Evolutionary conservation across 176 grass and related monocot genomes (phyloP), one percentile per base, ranked within the genome.

Genomic region (Triticum monococcum): DNA sequence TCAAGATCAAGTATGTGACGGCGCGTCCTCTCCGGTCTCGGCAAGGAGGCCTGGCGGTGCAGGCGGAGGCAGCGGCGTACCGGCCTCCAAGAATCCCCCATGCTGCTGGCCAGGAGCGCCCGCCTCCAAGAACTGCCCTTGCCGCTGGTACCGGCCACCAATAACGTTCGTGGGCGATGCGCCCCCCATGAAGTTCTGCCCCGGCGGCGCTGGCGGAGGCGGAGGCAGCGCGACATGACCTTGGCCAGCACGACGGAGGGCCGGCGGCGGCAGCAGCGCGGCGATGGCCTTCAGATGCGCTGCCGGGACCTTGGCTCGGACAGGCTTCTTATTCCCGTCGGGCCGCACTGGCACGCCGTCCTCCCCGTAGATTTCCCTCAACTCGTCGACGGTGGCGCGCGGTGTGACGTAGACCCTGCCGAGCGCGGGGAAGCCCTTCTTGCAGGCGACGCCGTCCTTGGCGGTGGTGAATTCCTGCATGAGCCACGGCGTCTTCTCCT

Each of bases 351-450:
- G 8, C 33, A 68, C 45, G 12, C 33, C 25, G 1, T 56, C 69
- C 60, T 77, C 37, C 36, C 85, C 67, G 3, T 80, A 80, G 26
- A 72, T 81, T 3, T 5, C 32, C 31, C 20, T 46, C 40, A 13
- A 35, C 64, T 88, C 40, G 1, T 65, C 7, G 0, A 10, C 2
- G 30, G 16, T 5, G 26, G 78, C 69, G 54, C 66, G 74, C 65
- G 81, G 75, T 30, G 87, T n/a, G 66, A 89, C n/a, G 67, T 84
- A 84, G 38, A 89, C 11, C 40, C 25, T 84, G 56, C 59, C 31
- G 3, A 89, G 33, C 57, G 72, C 81, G 3, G 20, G 25, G 31
- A 54, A 12, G 18, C 3, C 17, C 10, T 0, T 17, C 8, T 28
- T 33, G 11, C 10, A 54, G 30, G 10, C n/a, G 20, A 31, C 56